Base-by-base conservation (phyloP, 768 basidiomycete genomes). In the Lepiota brunneoincarnata region DNA sequence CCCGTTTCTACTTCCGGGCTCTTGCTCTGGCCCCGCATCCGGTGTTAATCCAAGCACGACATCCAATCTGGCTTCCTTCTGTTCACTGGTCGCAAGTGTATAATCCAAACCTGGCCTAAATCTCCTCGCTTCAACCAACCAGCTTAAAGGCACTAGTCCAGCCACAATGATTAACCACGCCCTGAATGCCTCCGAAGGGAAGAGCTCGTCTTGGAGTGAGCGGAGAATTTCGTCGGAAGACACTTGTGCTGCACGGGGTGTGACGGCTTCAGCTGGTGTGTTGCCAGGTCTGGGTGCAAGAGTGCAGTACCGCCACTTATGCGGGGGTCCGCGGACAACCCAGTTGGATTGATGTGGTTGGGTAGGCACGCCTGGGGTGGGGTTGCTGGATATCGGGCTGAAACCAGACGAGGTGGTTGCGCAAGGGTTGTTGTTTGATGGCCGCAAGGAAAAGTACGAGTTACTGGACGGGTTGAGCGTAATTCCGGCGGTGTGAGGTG, bases 101-200 rank as follows among this genome's bases (percentile, higher is more conserved):
- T 98, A 98, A 68, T 97, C 96, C 61, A 98, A 72, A 1, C 94
- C 96, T 0, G 93, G 92, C 55, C 95, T 75, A 70, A 98, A 95
- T 51, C 96, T 75, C 61, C 96, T 75, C 44, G 91, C 92, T 71
- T 93, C 87, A n/a, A 83, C 81, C 11, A 78, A 68, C 69, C 89
- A 82, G 38, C 83, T 77, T 63, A 90, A 69, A 18, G 92, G 89
- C 51, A 94, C 74, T 55, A 96, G 63, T 28, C 77, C 74, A 41
- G 87, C 85, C 41, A 96, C 82, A 47, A 81, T 75, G 15, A 82
- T 77, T 36, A 97, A 71, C 94, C 94, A 98, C n/a, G 89, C 84
- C 48, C 93, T 81, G 78, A 95, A 95, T n/a, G 91, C 89, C 11
- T 75, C 61, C 24, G 86, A 87, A 5, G 89, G 73, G 72, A 93